Conservation (phyloP, 805 yeast species). For the Myxozyma lipomycoides region DNA sequence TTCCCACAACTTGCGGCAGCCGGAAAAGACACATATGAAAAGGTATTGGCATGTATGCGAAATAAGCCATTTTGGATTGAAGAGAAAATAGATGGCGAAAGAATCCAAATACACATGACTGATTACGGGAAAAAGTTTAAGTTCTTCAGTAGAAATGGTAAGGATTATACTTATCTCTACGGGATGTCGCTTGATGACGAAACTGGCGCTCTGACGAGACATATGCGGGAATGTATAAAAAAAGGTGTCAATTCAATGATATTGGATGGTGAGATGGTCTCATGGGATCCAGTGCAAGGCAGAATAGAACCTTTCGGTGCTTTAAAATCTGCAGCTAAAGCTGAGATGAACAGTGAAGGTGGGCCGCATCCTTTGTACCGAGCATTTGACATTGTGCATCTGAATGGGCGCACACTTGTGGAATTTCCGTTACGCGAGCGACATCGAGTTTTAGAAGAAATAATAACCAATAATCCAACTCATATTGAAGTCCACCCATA, state of each 20-base stretch:
- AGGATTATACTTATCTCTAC: slow-evolving; percentile 68
- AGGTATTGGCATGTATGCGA: slow-evolving; percentile 40
- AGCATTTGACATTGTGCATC: slow-evolving; percentile 66
- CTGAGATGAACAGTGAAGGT: slow-evolving; percentile 39
- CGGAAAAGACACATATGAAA: slow-evolving; percentile 48
- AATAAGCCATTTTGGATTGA: slow-evolving; percentile 62
- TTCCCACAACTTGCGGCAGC: slow-evolving; percentile 72
- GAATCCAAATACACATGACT: slow-evolving; percentile 71
- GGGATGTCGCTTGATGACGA: slow-evolving; percentile 47
- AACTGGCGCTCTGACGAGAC: slow-evolving; percentile 53
- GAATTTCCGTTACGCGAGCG: slow-evolving; percentile 53
- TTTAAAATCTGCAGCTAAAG: slow-evolving; percentile 64
- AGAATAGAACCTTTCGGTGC: slow-evolving; percentile 73
- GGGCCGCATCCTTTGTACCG: slow-evolving; percentile 39
- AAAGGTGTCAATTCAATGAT: slow-evolving; percentile 38
- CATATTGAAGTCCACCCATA: slow-evolving; percentile 31
- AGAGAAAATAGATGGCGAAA: slow-evolving; percentile 91
- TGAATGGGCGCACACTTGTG: slow-evolving; percentile 64
- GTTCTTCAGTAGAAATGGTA: slow-evolving; percentile 62
- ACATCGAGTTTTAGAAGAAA: slow-evolving; percentile 46
- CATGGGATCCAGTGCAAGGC: slow-evolving; percentile 59
- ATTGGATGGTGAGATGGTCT: slow-evolving; percentile 91
- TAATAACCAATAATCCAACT: slow-evolving; percentile 38
- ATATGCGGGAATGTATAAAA: slow-evolving; percentile 43
- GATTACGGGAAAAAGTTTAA: slow-evolving; percentile 45